Conservation (phyloP, 1,139 yeast genomes). For the Dujonia santamariae region DNA sequence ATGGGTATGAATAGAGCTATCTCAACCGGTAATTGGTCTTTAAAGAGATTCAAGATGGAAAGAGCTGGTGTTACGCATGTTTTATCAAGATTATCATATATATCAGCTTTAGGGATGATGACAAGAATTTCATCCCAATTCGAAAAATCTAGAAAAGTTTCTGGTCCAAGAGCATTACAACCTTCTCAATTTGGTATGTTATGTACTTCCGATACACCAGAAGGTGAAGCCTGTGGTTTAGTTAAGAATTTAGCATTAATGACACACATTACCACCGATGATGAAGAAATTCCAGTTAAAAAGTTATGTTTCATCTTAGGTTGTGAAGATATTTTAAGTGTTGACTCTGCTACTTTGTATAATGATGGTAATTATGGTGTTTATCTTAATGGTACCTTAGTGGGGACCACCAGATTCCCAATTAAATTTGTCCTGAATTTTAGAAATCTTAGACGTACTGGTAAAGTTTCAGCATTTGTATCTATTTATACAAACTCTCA, state of each 20-base stretch:
- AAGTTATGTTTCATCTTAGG: slow-evolving; percentile 79
- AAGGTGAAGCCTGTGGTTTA: slow-evolving; percentile 99
- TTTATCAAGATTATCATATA: slow-evolving; percentile 82
- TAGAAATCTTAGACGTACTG: slow-evolving; percentile 77
- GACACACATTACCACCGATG: slow-evolving; percentile 99
- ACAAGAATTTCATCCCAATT: slow-evolving; percentile 97
- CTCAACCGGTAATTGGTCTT: slow-evolving; percentile 98
- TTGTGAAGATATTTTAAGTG: slow-evolving; percentile 77
- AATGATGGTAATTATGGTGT: slow-evolving; percentile 77
- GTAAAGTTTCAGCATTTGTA: slow-evolving; percentile 85
- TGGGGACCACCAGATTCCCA: slow-evolving; percentile 89
- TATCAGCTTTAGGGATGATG: slow-evolving; percentile 98
- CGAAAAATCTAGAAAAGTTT: slow-evolving; percentile 95
- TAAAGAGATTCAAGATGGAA: slow-evolving; percentile 99
- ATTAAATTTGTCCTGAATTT: slow-evolving; percentile 74
- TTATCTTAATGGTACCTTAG: slow-evolving; percentile 87
- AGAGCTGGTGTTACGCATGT: slow-evolving; percentile 99
- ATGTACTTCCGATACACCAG: slow-evolving; percentile 99
- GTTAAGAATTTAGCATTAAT: slow-evolving; percentile 93
- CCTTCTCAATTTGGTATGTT: slow-evolving; percentile 99
- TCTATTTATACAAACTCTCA: slow-evolving; percentile 88
- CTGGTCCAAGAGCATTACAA: slow-evolving; percentile 98
- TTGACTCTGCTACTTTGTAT: slow-evolving; percentile 84
- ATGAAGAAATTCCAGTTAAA: slow-evolving; percentile 86
- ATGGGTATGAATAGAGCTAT: slow-evolving; percentile 95